phyloP scores from a whole-genome alignment of 1,284 basidiomycete species.

The Moniliella sp. region DNA sequence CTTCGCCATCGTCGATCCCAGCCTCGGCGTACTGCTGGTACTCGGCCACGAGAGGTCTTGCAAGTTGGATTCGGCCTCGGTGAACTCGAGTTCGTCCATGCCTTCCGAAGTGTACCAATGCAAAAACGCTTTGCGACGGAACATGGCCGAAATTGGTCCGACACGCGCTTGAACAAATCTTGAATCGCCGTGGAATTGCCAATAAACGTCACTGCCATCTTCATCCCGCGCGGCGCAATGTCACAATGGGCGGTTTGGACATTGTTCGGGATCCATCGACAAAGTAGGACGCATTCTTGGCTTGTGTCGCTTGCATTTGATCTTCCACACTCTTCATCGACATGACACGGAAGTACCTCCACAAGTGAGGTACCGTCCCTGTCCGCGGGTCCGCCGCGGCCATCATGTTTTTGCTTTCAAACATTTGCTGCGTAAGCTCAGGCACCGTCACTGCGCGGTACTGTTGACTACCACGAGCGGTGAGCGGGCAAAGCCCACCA shows the following conservation, averaged over 20 bases:
- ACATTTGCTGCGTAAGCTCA: slow-evolving; percentile 92
- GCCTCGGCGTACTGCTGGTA: slow-evolving; percentile 22
- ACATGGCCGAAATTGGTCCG: slow-evolving; percentile 33
- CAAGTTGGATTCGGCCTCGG: slow-evolving; percentile 34
- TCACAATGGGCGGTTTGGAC: slow-evolving; percentile 32
- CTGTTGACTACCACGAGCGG: slow-evolving; percentile 67
- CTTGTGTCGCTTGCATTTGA: slow-evolving; percentile 30
- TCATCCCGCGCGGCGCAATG: slow-evolving; percentile 27
- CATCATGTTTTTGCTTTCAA: slow-evolving; percentile 57
- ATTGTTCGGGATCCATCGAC: slow-evolving; percentile 35
- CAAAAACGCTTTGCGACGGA: slow-evolving; percentile 34
- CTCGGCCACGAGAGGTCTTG: slow-evolving; percentile 36
- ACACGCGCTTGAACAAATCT: slow-evolving; percentile 39
- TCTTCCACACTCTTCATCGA: slow-evolving; percentile 37
- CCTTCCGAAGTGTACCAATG: slow-evolving; percentile 36
- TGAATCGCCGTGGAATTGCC: slow-evolving; percentile 42
- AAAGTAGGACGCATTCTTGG: slow-evolving; percentile 25
- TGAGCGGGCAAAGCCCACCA: slow-evolving; percentile 91
- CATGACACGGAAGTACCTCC: slow-evolving; percentile 77
- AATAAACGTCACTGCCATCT: slow-evolving; percentile 34
- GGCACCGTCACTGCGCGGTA: slow-evolving; percentile 87
- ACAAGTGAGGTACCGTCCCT: slow-evolving; percentile 64
- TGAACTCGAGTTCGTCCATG: slow-evolving; percentile 36
- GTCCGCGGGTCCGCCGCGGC: slow-evolving; percentile 78
- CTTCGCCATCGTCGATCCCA: slow-evolving; percentile 8